Base-by-base conservation (phyloP, 257 asterid genomes). In the Nicotiana attenuata region DNA sequence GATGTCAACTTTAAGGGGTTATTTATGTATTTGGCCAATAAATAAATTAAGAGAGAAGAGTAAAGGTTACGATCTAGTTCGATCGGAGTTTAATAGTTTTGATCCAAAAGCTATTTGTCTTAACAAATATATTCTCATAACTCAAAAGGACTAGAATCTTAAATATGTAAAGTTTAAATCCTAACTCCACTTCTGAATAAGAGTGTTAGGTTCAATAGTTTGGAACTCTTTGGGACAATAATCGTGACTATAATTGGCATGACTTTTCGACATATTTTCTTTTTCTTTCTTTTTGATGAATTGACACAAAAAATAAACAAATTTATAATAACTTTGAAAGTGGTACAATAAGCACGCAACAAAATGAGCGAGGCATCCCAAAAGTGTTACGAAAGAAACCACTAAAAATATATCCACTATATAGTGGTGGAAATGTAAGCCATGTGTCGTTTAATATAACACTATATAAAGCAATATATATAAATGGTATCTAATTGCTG, bases 361-460 rank as follows among this genome's bases (percentile, higher is more conserved):
- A 47, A 29, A 28, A 19, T 10, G 73, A 56, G 71, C 19, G 19
- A 65, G 10, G 77, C 78, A 80, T 80, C 22, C 65, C 16, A 47
- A 80, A 78, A 45, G 24, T 65, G 77, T 80, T 80, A 64, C 82
- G 65, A 28, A 28, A 47, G 47, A 55, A 64, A 64, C 76, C 77
- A 80, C 77, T 80, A 80, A 50, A 24, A 5, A 16, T n/a, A 4
- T 24, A 68, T 68, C 77, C 5, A 35, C 10, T n/a, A 67, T 38
- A 20, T 63, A 24, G 68, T 63, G 38, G 68, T 24, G 17, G 77
- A 68, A 68, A 68, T 38, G 29, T 68, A 68, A 38, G 77, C 16
- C 56, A 65, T 65, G n/a, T 71, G 20, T 45, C 59, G 6, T 45
- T 69, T 71, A 60, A 45, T 7, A 41, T 13, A 69, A 69, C 77